These are phyloP conservation scores for Dichotomopilus funicola DNA, from an alignment of 2,329 filamentous ascomycete species.

Conservation along the genomic window DNA sequence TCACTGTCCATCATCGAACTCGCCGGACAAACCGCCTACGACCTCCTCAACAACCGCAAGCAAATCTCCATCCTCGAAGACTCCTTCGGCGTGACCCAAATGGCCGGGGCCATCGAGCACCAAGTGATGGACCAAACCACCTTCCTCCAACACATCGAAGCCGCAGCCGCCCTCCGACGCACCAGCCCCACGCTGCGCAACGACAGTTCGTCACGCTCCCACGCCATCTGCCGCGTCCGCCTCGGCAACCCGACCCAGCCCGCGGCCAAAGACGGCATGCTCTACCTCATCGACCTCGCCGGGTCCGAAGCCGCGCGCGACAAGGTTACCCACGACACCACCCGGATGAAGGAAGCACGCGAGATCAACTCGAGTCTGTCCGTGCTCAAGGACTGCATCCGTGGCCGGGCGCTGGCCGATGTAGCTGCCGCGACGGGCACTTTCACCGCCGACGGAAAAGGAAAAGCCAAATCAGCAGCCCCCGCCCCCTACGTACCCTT, in stretches of 20 bases:
- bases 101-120: conserved; percentile 38
- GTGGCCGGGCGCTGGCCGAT: conserved; percentile 36
- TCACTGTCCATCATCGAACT: conserved; percentile 23
- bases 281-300: conserved; percentile 43
- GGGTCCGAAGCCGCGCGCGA: conserved; percentile 45
- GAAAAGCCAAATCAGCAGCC: conserved; percentile 25
- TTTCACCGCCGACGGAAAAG: too few species aligned
- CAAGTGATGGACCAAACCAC: conserved; percentile 26
- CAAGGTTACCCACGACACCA: conserved; percentile 32
- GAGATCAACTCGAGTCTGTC: conserved; percentile 45
- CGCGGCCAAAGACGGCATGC: conserved; percentile 33
- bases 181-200: conserved; percentile 41
- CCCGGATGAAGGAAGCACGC: conserved; percentile 40
- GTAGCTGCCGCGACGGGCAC: conserved; percentile 17
- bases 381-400: conserved; percentile 47
- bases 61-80: conserved; percentile 41
- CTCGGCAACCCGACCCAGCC: conserved; percentile 30
- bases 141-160: conserved; percentile 31
- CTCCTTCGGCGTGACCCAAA: conserved; percentile 37
- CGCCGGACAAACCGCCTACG: conserved; percentile 20
- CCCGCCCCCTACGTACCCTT: conserved; percentile 36
- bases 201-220: conserved; percentile 42
- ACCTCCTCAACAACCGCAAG: conserved; percentile 37
- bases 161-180: conserved; percentile 34
- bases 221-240: conserved; percentile 42